These are phyloP conservation scores for Cryomyces minteri DNA, from an alignment of 495 filamentous ascomycete genomes.

Conservation along the genomic window DNA sequence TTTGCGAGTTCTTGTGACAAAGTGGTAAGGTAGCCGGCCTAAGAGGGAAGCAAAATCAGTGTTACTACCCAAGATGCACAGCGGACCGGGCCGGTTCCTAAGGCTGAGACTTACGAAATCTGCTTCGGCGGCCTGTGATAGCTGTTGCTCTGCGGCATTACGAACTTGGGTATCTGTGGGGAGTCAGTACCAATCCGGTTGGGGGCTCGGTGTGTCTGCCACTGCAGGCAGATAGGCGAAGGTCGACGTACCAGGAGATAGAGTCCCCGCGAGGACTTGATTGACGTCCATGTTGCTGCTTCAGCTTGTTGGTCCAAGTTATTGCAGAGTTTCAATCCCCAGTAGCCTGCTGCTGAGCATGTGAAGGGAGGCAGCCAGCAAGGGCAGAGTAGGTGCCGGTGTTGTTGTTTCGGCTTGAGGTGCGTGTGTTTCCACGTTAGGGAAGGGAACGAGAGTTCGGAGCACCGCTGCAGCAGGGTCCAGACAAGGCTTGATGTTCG, in stretches of 20 bases:
- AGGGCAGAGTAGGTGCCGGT: too few relatives aligned
- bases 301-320: too few relatives aligned
- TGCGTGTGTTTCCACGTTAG: too few relatives aligned
- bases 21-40: constrained; percentile 82
- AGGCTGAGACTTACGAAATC: constrained; percentile 63
- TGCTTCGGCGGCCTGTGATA: constrained; percentile 72
- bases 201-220: constrained; percentile 5
- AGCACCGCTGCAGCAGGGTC: too few relatives aligned
- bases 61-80: too few relatives aligned
- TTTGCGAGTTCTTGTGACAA: constrained; percentile 87
- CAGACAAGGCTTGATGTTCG: too few relatives aligned
- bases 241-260: constrained; percentile 58
- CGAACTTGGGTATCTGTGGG: constrained; percentile 67
- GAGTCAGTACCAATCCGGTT: constrained; percentile 10
- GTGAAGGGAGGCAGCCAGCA: too few relatives aligned
- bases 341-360: too few relatives aligned
- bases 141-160: constrained; percentile 82
- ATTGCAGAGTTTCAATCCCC: too few relatives aligned
- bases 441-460: too few relatives aligned
- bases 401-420: too few relatives aligned
- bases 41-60: constrained; percentile 5
- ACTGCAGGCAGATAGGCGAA: constrained; percentile 1
- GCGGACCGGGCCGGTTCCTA: not conserved
- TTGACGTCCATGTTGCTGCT: constrained; percentile 44
- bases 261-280: constrained; percentile 78